A percentile compares a stretch with the other conserved stretches of the same genome.
These are phyloP conservation scores for Leishmania major DNA, from an alignment of 208 protist species.

Conservation along the genomic window DNA sequence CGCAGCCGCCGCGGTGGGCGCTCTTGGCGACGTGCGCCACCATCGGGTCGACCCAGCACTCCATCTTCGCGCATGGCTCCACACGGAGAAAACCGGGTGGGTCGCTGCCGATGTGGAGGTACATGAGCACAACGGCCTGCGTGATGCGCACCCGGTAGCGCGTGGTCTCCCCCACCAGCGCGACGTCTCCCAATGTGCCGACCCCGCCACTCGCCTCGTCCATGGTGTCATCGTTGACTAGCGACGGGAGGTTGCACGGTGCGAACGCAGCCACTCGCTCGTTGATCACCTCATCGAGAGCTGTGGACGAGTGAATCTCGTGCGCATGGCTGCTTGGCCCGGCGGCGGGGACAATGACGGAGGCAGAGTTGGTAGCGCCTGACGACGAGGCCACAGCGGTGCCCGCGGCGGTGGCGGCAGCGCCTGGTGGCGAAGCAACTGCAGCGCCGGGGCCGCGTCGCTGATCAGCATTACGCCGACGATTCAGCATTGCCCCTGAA, in stretches of 20 bases:
- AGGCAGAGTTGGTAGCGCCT: not conserved
- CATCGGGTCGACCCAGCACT: slow-evolving; percentile 97
- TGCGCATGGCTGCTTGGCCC: slow-evolving; percentile 6
- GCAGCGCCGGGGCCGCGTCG: slow-evolving; percentile 9
- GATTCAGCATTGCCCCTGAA: slow-evolving; percentile 12
- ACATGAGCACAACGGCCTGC: slow-evolving; percentile 93
- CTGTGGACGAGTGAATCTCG: slow-evolving; percentile 11
- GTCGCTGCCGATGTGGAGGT: slow-evolving; percentile 98
- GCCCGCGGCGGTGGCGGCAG: not conserved
- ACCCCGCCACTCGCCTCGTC: slow-evolving; percentile 34
- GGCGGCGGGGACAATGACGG: not conserved
- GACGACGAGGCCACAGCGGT: not conserved
- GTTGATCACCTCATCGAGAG: slow-evolving; percentile 47
- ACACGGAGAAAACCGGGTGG: slow-evolving; percentile 97
- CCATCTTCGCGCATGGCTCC: slow-evolving; percentile 94
- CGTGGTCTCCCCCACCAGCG: slow-evolving; percentile 20
- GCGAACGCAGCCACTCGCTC: slow-evolving; percentile 73
- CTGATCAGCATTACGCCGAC: slow-evolving; percentile 23
- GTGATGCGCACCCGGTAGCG: slow-evolving; percentile 45
- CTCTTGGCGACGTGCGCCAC: slow-evolving; percentile 64
- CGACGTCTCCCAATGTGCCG: slow-evolving; percentile 19
- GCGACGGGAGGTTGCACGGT: slow-evolving; percentile 59
- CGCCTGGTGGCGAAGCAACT: not conserved
- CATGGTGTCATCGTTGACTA: slow-evolving; percentile 46
- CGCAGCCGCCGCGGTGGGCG: slow-evolving; percentile 27